phyloP scores from a whole-genome alignment of 257 asterid species.

The Solanum habrochaites region DNA sequence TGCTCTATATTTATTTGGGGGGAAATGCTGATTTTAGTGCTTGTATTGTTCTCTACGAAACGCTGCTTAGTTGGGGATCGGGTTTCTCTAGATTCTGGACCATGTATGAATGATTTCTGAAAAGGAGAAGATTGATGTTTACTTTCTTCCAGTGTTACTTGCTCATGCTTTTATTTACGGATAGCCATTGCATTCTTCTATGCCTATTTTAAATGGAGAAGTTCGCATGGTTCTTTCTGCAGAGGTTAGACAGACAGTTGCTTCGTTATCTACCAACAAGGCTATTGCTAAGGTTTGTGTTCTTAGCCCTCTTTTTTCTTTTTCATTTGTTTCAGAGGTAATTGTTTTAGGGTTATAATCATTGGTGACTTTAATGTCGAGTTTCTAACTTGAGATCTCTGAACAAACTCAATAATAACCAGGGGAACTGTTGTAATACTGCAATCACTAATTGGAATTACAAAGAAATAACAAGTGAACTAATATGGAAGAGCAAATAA shows the following conservation, averaged over 20 bases:
- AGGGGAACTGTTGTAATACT: neutral
- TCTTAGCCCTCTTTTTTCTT: neutral
- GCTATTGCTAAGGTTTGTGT: slow-evolving; percentile 50
- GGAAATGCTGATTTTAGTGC: neutral
- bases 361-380: neutral
- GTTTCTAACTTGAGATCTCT: neutral
- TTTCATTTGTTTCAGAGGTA: neutral
- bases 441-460: neutral
- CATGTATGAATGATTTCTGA: neutral
- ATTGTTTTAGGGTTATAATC: neutral
- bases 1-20: neutral
- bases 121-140: neutral
- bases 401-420: neutral
- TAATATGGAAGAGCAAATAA: neutral
- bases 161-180: neutral
- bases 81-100: neutral
- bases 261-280: slow-evolving; percentile 22
- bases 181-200: neutral
- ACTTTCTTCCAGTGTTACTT: neutral
- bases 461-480: neutral
- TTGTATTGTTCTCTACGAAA: neutral
- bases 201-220: neutral
- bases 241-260: slow-evolving; percentile 56
- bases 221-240: slow-evolving; percentile 1
- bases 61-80: neutral